phyloP scores from a whole-genome alignment of 805 yeast species.

The Tetrapisispora taiwanensis region DNA sequence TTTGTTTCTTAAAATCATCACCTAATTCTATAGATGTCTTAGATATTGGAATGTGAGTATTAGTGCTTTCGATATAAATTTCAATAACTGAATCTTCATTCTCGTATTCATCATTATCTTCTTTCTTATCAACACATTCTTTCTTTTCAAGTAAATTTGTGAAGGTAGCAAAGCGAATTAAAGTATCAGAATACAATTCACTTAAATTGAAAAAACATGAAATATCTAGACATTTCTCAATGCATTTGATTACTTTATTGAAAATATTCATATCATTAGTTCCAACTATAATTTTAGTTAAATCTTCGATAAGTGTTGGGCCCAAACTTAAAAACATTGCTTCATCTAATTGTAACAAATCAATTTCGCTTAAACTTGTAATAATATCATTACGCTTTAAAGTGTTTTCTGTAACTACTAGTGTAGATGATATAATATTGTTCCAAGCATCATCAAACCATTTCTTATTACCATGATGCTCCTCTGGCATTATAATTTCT shows the following conservation, averaged over 20 bases:
- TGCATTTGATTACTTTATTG: slow-evolving; percentile 73
- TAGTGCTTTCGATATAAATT: slow-evolving; percentile 42
- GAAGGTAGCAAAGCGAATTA: slow-evolving; percentile 47
- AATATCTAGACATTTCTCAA: slow-evolving; percentile 75
- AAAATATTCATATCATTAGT: slow-evolving; percentile 87
- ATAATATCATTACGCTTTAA: slow-evolving; percentile 9
- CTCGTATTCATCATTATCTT: slow-evolving; percentile 5
- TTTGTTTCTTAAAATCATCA: slow-evolving; percentile 81
- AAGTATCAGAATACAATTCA: slow-evolving; percentile 50
- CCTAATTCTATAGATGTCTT: slow-evolving; percentile 80
- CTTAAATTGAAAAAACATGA: slow-evolving; percentile 54
- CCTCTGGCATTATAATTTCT: slow-evolving; percentile 97
- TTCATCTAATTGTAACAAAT: slow-evolving; percentile 51
- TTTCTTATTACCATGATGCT: slow-evolving; percentile 84
- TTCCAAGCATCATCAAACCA: slow-evolving; percentile 89
- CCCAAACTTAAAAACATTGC: slow-evolving; percentile 58
- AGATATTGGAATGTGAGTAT: slow-evolving; percentile 58
- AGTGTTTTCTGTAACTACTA: slow-evolving; percentile 22
- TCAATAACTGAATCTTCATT: slow-evolving; percentile 32
- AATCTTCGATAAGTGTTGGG: slow-evolving; percentile 54
- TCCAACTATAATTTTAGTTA: slow-evolving; percentile 68
- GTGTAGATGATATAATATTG: slow-evolving; percentile 41
- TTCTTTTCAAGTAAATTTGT: slow-evolving; percentile 42
- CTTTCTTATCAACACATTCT: slow-evolving; percentile 16
- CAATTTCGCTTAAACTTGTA: slow-evolving; percentile 16